Base-by-base conservation (phyloP, 225 moss, liverwort and hornwort genomes). In the Marchantia paleacea region DNA sequence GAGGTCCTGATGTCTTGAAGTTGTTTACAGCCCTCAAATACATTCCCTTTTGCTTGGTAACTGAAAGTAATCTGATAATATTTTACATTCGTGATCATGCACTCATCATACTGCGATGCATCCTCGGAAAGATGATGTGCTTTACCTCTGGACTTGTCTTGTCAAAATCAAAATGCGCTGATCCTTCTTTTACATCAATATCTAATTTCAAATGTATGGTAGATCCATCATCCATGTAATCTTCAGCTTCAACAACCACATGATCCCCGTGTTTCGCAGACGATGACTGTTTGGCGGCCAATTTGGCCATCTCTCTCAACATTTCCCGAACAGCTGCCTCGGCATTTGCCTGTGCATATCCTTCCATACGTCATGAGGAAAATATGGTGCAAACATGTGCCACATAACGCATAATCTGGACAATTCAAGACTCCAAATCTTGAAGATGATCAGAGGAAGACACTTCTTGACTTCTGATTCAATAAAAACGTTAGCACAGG, bases 141-240 rank as follows among this genome's bases (percentile, higher is more conserved):
- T 10, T 47, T 71, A 89, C 89, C 90, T 97, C 97, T 30, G 97
- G 91, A 81, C 97, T 95, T 22, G 97, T 97, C 57, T 92, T 89
- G 29, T 84, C 85, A 77, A 97, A 97, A 73, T 97, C 91, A 58
- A 97, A 97, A 78, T 82, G 84, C 6, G 97, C 97, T 55, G 94
- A 91, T 52, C 97, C 97, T 81, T 89, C 84, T 14, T 58, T 80
- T 57, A 83, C 82, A 80, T 97, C 91, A 20, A 97, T 91, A 20
- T 91, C 90, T n/a, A 97, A 89, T 81, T 89, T 95, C 75, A 97
- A 77, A 79, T 90, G 93, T 52, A 97, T 91, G 14, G 81, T 82
- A 6, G 94, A 94, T 11, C 97, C 97, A 84, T 97, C 97, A 55
- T 97, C 97, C 97, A 97, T 97, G 81, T 89, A 95, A 71, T 97